Evolutionary conservation across 805 yeast genomes (phyloP), one percentile per base, ranked within the genome.

Genomic region (Candida montana): DNA sequence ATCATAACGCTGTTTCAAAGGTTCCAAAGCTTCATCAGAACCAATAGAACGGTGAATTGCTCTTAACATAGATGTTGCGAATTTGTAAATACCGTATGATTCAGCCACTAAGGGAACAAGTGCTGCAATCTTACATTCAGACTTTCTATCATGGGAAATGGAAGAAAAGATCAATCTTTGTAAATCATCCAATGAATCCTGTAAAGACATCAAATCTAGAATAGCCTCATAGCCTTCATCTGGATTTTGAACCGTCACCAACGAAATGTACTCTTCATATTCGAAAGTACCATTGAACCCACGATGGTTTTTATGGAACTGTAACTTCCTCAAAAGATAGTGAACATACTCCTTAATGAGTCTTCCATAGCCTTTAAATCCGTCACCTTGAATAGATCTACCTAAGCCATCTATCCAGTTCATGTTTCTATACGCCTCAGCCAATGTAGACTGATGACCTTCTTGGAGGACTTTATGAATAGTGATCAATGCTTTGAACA

Each of bases 241-340:
- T 6, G 97, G 97, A 61, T 91, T 96, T 54, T 87, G 81, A 30
- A 87, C 95, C 3, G 89, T 79, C 44, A 86, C 77, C 50, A 91
- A 71, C 4, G 96, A 86, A 33, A 90, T 79, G 58, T 91, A 93
- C 60, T 91, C 99, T 61, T 89, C 95, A 58, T 91, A 93, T 59
- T 91, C 99, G 62, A 91, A 91, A 29, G 88, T 88, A 29, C 98
- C 99, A 57, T 85, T 91, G 65, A 91, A 93, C 5, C 89, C 95
- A 12, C 86, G 80, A 55, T 93, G 95, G 45, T 75, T 72, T 45
- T 81, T 75, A 61, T 91, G 98, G 63, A 91, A 91, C 46, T 76
- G 75, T 51, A 93, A 71, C 57, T 91, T 91, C 55, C 74, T 71
- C 39, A 85, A 64, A 38, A 91, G 63, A 49, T 79, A 85, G 26